Percentiles rank a stretch among this genome's conserved stretches.
phyloP scores from a whole-genome alignment of 1,139 yeast species.

The Citeromyces hawaiiensis region DNA sequence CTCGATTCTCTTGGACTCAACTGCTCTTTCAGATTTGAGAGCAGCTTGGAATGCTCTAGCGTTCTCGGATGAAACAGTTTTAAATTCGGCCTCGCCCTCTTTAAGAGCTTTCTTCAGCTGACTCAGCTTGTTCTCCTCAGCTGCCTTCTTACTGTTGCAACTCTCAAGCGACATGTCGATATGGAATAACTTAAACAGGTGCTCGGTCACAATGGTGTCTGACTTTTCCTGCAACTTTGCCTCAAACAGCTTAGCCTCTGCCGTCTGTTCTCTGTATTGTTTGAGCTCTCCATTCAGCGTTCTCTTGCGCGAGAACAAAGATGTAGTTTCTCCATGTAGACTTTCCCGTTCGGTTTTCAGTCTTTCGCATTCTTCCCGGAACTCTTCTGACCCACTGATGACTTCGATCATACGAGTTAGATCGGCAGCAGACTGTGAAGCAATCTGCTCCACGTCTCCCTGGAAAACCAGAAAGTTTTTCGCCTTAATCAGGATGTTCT shows the following conservation, averaged over 20 bases:
- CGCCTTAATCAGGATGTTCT: constrained; percentile 79
- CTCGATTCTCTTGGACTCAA: constrained; percentile 17
- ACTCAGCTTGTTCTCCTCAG: constrained; percentile 18
- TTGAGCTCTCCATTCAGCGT: constrained; percentile 64
- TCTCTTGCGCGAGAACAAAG: constrained; percentile 60
- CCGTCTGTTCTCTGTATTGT: constrained; percentile 67
- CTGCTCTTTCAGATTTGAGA: constrained; percentile 9
- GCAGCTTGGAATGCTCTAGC: constrained; percentile 21
- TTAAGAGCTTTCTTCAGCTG: constrained; percentile 16
- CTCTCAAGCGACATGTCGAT: constrained; percentile 34
- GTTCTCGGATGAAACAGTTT: constrained; percentile 21
- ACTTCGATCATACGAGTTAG: constrained; percentile 66
- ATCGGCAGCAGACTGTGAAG: constrained; percentile 74
- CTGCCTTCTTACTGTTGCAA: constrained; percentile 16
- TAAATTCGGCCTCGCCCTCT: constrained; percentile 13
- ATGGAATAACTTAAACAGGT: constrained; percentile 59
- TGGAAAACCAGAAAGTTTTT: constrained; percentile 89
- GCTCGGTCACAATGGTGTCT: constrained; percentile 31
- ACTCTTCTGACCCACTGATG: constrained; percentile 71
- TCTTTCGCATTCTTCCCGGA: constrained; percentile 51
- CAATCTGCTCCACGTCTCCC: constrained; percentile 93
- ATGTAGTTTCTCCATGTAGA: constrained; percentile 52
- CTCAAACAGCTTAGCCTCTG: constrained; percentile 61
- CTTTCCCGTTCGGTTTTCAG: constrained; percentile 53
- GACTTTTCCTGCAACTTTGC: constrained; percentile 35